These are phyloP conservation scores for Leucogyrophana mollusca DNA, from an alignment of 768 basidiomycete species.

Conservation along the genomic window DNA sequence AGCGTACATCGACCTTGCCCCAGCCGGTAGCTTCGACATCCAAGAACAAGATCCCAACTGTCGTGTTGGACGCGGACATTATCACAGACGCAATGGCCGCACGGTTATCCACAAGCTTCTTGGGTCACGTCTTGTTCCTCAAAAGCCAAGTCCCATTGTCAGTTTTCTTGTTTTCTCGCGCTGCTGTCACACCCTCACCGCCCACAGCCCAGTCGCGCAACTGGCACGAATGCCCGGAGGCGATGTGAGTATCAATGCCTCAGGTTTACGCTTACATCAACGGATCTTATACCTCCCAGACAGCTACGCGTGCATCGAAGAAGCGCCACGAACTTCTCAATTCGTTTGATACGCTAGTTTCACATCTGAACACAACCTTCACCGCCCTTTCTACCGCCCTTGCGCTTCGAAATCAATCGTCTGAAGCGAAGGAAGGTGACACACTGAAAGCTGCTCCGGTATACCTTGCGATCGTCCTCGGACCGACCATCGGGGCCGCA, in stretches of 20 bases:
- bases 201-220: constrained; percentile 61
- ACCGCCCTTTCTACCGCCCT: constrained; percentile 68
- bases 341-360: constrained; percentile 69
- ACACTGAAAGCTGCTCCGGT: constrained; percentile 20
- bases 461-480: constrained; percentile 64
- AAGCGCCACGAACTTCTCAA: constrained; percentile 60
- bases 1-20: no score
- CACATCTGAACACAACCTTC: constrained; percentile 75
- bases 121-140: constrained; percentile 72
- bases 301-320: constrained; percentile 50
- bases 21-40: not conserved
- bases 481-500: constrained; percentile 61
- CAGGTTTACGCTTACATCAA: no score
- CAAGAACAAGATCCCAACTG: constrained; percentile 35
- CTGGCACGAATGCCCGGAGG: constrained; percentile 51
- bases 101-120: constrained; percentile 56
- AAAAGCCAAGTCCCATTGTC: constrained; percentile 82
- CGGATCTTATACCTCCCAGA: constrained; percentile 21
- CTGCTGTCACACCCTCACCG: not conserved
- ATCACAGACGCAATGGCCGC: constrained; percentile 64
- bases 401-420: constrained; percentile 20
- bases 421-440: constrained; percentile 7
- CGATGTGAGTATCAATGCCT: constrained; percentile 33
- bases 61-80: constrained; percentile 46
- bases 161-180: constrained; percentile 29